Conservation (phyloP, 1,284 basidiomycete species). For the Malassezia arunalokei region DNA sequence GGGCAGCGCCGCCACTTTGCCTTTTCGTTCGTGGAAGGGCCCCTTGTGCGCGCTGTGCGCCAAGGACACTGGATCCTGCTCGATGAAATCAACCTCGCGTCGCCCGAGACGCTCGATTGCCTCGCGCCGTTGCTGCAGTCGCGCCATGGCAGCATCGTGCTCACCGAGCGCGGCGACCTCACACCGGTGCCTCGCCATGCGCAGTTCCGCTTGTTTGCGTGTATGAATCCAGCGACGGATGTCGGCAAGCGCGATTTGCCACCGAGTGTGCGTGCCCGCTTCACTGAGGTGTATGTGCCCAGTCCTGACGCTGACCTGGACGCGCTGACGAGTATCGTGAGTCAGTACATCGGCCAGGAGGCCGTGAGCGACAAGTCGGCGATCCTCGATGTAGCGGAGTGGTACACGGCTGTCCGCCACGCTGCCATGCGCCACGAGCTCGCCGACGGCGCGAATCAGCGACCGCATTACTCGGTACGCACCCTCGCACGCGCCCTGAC, state of each 20-base stretch:
- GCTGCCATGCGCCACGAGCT: slow-evolving; percentile 68
- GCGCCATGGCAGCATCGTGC: slow-evolving; percentile 73
- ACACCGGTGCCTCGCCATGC: slow-evolving; percentile 82
- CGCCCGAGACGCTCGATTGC: slow-evolving; percentile 85
- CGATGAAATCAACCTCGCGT: slow-evolving; percentile 92
- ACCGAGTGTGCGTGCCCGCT: slow-evolving; percentile 73
- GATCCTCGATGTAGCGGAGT: slow-evolving; percentile 81
- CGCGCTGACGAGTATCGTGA: slow-evolving; percentile 73
- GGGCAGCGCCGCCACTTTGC: slow-evolving; percentile 31
- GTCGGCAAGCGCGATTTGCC: slow-evolving; percentile 96
- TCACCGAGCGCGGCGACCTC: slow-evolving; percentile 85
- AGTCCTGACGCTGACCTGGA: slow-evolving; percentile 85
- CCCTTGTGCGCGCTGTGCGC: slow-evolving; percentile 78
- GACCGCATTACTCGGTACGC: slow-evolving; percentile 96
- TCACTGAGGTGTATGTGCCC: slow-evolving; percentile 89
- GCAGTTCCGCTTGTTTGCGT: slow-evolving; percentile 90
- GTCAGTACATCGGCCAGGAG: slow-evolving; percentile 75
- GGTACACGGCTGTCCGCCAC: slow-evolving; percentile 72
- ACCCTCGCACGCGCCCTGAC: slow-evolving; percentile 82
- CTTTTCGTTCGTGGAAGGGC: slow-evolving; percentile 91
- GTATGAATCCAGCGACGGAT: slow-evolving; percentile 99
- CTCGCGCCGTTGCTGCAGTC: slow-evolving; percentile 73
- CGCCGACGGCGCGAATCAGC: slow-evolving; percentile 82
- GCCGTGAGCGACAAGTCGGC: slow-evolving; percentile 75
- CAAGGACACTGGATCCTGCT: slow-evolving; percentile 88